Evolutionary conservation across 148 eudicot genomes (phyloP), one percentile per base, ranked within the genome.

Genomic region (Selenicereus undatus): DNA sequence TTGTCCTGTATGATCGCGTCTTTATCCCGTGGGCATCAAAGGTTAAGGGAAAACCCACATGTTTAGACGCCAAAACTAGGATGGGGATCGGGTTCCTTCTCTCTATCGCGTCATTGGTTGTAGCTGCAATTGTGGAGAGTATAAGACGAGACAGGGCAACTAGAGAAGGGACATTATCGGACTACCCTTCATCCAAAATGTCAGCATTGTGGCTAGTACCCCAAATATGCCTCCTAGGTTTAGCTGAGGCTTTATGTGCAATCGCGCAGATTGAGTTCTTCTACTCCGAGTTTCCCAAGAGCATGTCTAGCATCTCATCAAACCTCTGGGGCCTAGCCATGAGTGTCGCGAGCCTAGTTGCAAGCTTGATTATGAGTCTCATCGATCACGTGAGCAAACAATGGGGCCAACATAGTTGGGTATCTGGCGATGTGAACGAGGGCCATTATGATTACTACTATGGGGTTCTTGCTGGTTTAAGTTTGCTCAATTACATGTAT

Each of bases 381-480:
- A 75, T 85, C 18, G 75, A 81, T 13, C 36, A 36, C 30, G 56
- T 78, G 11, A 89, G 84, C 1, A 80, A 22, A 84, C 36, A 27
- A 58, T 17, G 36, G 42, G 85, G 84, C 29, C 80, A 78, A 32
- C 81, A 79, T 64, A 84, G 91, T 70, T 89, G 91, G 91, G 83
- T 89, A 7, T 81, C 89, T 5, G 76, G 86, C 26, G 84, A 89
- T 39, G 43, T 84, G n/a, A 87, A 89, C 48, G 62, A 80, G 51
- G 88, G 88, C 43, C 89, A 82, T 68, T 87, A 85, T 71, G 91
- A 89, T 51, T 82, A 83, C 70, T 89, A 89, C 42, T 87, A 78
- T 42, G 87, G 87, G 82, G 51, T 83, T 11, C 91, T 89, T 30
- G 86, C 86, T 10, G 66, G 60, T n/a, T 72, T 88, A 42, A 85